Evolutionary conservation across 176 grass and related monocot species (phyloP), one percentile per base, ranked within the genome.

Genomic region (Avena eriantha): DNA sequence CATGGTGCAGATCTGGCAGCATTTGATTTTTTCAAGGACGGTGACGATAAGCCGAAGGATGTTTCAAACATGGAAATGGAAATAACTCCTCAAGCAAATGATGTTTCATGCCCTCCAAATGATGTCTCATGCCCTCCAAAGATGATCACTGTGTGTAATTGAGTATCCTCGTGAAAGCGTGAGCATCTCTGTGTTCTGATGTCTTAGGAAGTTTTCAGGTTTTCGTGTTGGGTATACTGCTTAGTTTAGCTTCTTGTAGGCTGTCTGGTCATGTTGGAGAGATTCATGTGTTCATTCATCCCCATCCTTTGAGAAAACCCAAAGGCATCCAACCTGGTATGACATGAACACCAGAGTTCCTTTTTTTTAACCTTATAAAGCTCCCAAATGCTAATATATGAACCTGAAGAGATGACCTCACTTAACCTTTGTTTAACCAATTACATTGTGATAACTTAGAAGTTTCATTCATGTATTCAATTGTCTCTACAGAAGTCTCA

Each of bases 121-220:
- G 48, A 47, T 8, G 84, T 64, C n/a, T 45, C 83, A 53, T 78
- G 56, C 39, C 89, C 86, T 50, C 75, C 68, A 71, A 82, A 66
- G 72, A 84, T 88, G 66, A 91, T 91, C 59, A 88, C 75, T 77
- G 81, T 86, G 81, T 91, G 86, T 80, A 90, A 93, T 26, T 90
- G 84, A 84, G 57, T 54, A 35, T 5, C 68, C 35, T 71, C 17
- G 0, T 43, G 11, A 41, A 47, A 5, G 5, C 14, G 22, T 16
- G 8, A 79, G 70, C 53, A 2, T 22, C 15, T 83, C 33, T 29
- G 54, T 74, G 31, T 51, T 76, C 35, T 76, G 24, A 87, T 75
- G 21, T 57, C 56, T 58, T 57, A 74, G 75, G 24, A 87, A 72
- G 76, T 87, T 87, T 80, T 84, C 50, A 87, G 23, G 11, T 82